Evolutionary conservation across 169 alveolate genomes (phyloP).

Genomic region (Plasmodium malariae): DNA sequence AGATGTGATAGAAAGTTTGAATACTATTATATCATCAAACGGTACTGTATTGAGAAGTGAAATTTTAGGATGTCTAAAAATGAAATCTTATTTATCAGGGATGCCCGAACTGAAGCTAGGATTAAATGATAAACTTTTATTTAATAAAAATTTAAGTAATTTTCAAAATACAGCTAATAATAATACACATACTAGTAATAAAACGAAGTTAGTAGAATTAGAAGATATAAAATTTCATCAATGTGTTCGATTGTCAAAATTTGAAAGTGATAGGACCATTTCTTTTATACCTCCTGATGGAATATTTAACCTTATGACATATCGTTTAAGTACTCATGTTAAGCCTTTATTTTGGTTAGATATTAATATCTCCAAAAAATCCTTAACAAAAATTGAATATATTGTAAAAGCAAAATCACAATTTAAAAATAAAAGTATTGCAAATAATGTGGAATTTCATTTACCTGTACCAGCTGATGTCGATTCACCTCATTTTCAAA

Average conservation of each 20-base stretch:
- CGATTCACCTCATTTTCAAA: slow-evolving; percentile 94
- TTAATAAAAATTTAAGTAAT: slow-evolving; percentile 80
- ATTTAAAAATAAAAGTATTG: slow-evolving; percentile 95
- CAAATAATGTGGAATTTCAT: slow-evolving; percentile 97
- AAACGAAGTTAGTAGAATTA: slow-evolving; percentile 94
- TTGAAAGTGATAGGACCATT: slow-evolving; percentile 95
- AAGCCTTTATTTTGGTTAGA: slow-evolving; percentile 98
- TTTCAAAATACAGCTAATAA: slow-evolving; percentile 19
- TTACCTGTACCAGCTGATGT: slow-evolving; percentile 99
- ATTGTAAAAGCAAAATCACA: slow-evolving; percentile 94
- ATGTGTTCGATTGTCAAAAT: slow-evolving; percentile 92
- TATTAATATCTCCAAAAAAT: slow-evolving; percentile 92
- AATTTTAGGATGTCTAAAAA: slow-evolving; percentile 96
- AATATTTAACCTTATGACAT: slow-evolving; percentile 98
- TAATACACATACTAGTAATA: slow-evolving; percentile 74
- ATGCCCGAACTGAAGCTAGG: slow-evolving; percentile 99
- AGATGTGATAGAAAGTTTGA: slow-evolving; percentile 98
- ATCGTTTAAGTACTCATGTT: slow-evolving; percentile 96
- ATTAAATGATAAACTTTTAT: slow-evolving; percentile 95
- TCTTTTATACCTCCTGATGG: slow-evolving; percentile 99
- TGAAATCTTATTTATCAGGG: slow-evolving; percentile 97
- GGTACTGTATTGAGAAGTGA: slow-evolving; percentile 97
- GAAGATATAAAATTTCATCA: slow-evolving; percentile 99
- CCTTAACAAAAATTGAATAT: slow-evolving; percentile 95
- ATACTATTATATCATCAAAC: slow-evolving; percentile 89